phyloP scores from a whole-genome alignment of 345 rosid genomes.

The Garcia nutans region DNA sequence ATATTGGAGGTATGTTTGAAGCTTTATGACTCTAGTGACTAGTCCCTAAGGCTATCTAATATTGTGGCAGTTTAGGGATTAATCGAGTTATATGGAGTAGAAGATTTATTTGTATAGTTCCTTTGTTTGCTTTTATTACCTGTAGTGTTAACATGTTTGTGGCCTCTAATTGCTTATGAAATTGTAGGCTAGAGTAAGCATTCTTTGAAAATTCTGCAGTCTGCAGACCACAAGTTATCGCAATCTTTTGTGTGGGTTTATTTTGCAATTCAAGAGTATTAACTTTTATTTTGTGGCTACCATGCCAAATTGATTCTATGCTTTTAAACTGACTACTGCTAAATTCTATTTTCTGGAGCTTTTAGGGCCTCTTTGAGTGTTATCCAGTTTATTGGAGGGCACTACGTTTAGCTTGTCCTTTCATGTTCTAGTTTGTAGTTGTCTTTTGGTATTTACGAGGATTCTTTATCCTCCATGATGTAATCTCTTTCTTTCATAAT shows the following conservation, averaged over 20 bases:
- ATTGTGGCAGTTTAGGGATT: background rate
- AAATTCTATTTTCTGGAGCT: conserved; percentile 6
- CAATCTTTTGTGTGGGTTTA: background rate
- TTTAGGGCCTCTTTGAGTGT: too few species aligned
- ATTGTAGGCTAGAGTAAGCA: background rate
- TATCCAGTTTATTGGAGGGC: too few species aligned
- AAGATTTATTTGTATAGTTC: background rate
- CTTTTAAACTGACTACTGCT: background rate
- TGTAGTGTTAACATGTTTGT: conserved; percentile 3
- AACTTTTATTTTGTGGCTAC: background rate
- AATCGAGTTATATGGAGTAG: conserved; percentile 2
- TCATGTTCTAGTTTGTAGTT: too few species aligned
- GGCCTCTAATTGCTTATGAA: background rate
- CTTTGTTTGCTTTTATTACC: background rate
- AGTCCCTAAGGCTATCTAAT: background rate
- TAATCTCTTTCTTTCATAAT: too few species aligned
- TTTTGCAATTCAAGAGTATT: background rate
- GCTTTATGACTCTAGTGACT: background rate
- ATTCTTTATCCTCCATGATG: too few species aligned
- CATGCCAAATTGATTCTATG: background rate
- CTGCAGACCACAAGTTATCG: background rate
- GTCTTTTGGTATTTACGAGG: too few species aligned
- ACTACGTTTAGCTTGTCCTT: too few species aligned
- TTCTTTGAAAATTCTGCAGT: background rate
- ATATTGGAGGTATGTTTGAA: background rate